Conservation (phyloP, 305 asterid genomes). For the Fraxinus dipetala region DNA sequence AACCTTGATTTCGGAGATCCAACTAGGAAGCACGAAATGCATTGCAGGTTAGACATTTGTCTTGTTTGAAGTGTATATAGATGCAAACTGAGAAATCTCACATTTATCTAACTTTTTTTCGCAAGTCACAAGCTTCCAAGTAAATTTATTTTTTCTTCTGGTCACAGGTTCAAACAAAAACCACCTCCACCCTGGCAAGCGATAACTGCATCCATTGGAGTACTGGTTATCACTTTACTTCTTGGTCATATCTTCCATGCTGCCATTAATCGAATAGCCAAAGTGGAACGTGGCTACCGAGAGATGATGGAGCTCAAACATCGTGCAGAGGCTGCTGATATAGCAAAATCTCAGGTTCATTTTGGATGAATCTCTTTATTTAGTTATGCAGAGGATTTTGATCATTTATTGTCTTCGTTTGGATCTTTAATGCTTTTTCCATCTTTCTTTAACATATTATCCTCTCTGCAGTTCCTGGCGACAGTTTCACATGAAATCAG, state of each 20-base stretch:
- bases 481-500: slow-evolving; percentile 88
- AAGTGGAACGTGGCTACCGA: slow-evolving; percentile 57
- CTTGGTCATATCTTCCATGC: slow-evolving; percentile 61
- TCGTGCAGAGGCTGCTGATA: slow-evolving; percentile 84
- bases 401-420: not conserved
- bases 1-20: slow-evolving; percentile 82
- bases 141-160: not conserved
- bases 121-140: not conserved
- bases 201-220: slow-evolving; percentile 46
- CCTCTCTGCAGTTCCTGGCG: slow-evolving; percentile 56
- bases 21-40: slow-evolving; percentile 78
- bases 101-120: slow-evolving; percentile 19
- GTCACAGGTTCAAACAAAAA: slow-evolving; percentile 65
- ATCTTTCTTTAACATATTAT: not conserved
- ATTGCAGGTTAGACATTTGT: slow-evolving; percentile 56
- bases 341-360: slow-evolving; percentile 75
- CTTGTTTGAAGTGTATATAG: not conserved
- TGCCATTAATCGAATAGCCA: slow-evolving; percentile 60
- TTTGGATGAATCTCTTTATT: not conserved
- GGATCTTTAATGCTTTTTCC: slow-evolving; percentile 6
- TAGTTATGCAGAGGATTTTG: not conserved
- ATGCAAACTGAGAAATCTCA: slow-evolving; percentile 1
- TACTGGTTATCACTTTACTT: slow-evolving; percentile 60
- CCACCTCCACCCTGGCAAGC: slow-evolving; percentile 72
- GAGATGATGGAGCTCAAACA: slow-evolving; percentile 69